Base-by-base conservation (phyloP, 768 basidiomycete species). In the Atractiella rhizophila region DNA sequence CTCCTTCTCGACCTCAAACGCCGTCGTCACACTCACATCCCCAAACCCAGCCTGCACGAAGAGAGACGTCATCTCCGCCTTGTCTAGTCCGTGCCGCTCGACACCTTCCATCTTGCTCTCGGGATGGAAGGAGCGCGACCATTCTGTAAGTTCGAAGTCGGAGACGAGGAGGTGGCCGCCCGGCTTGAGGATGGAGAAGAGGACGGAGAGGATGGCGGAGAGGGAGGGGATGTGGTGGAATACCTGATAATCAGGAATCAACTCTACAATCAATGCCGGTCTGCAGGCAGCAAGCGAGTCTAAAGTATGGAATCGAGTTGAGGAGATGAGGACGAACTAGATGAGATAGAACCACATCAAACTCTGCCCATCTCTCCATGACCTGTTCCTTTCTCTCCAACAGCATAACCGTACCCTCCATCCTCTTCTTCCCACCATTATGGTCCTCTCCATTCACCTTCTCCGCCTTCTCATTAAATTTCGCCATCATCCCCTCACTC, bases 291-390 rank as follows among this genome's bases (percentile, higher is more conserved):
- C n/a, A n/a, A n/a, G n/a, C n/a, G n/a, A n/a, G n/a, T n/a, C n/a
- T n/a, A n/a, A n/a, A n/a, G n/a, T n/a, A n/a, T n/a, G n/a, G n/a
- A n/a, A n/a, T n/a, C n/a, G n/a, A n/a, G n/a, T n/a, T n/a, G n/a
- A n/a, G n/a, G n/a, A n/a, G n/a, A n/a, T n/a, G 11, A 21, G 28
- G 37, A 21, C 37, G 19, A 8, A 38, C 37, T 9, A 38, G 23
- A 18, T 38, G 37, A 10, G 37, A 38, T 15, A n/a, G n/a, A 27
- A 38, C 37, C 19, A 38, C 23, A 24, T 38, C 37, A 24, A 38
- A 38, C 37, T 38, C 24, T 38, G 18, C 6, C 37, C 37, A 19
- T 38, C 8, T 6, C 24, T 38, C 21, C 18, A 7, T 11, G 24
- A 38, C 16, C 28, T 38, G 37, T 10, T 6, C 12, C 18, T 9